These are phyloP conservation scores for Blastomyces parvus DNA, from an alignment of 2,329 filamentous ascomycete species.

Conservation along the genomic window DNA sequence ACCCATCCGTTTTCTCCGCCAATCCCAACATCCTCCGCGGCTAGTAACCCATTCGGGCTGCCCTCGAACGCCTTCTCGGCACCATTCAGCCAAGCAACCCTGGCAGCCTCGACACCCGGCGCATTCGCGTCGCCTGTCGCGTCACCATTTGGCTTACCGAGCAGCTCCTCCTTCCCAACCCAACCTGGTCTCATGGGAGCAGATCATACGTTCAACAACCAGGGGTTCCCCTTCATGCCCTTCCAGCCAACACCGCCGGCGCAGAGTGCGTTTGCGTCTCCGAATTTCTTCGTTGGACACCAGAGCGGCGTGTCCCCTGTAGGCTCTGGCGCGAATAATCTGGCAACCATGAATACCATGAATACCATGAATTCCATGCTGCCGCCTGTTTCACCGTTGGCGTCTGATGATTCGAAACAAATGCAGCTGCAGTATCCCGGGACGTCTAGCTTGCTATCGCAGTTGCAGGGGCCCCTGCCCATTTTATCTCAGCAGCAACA, in stretches of 20 bases:
- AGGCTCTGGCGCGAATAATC: conserved; percentile 29
- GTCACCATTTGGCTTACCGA: conserved; percentile 52
- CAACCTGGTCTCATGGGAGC: conserved; percentile 43
- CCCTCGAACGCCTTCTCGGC: conserved; percentile 55
- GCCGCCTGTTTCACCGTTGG: conserved; percentile 57
- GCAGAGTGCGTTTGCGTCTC: conserved; percentile 32
- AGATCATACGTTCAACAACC: conserved; percentile 46
- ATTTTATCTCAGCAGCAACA: conserved; percentile 14
- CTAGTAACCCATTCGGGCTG: conserved; percentile 56
- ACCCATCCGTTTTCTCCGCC: conserved; percentile 76
- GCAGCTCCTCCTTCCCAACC: conserved; percentile 28
- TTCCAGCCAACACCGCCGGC: conserved; percentile 53
- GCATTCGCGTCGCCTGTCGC: conserved; percentile 64
- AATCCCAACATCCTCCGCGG: conserved; percentile 66
- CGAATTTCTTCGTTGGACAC: conserved; percentile 33
- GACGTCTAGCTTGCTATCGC: conserved; percentile 1
- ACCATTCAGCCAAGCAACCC: conserved; percentile 49
- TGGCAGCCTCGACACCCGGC: conserved; percentile 53
- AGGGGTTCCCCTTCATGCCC: conserved; percentile 58
- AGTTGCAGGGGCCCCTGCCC: conserved; percentile 8
- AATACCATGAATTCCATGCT: conserved; percentile 40
- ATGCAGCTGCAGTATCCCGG: conserved; percentile 18
- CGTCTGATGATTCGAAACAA: conserved; percentile 40
- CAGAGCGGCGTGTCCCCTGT: conserved; percentile 51
- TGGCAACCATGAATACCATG: conserved; percentile 28